Conservation (phyloP, 305 asterid genomes). For the Euphrasia arctica region DNA sequence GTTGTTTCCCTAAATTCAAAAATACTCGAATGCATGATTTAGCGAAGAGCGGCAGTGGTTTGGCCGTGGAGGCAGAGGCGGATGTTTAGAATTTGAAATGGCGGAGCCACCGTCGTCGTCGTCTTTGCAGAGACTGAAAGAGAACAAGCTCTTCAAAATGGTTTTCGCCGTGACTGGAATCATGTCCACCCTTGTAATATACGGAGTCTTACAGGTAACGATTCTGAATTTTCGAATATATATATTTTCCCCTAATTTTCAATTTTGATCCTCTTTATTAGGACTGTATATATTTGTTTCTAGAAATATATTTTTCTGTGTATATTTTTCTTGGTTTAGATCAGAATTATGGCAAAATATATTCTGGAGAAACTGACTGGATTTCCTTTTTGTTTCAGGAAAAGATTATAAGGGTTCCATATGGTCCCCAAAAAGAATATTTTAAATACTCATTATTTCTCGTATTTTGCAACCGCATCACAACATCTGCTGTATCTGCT, state of each 20-base stretch:
- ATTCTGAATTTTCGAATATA: neutral
- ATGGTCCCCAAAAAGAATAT: constrained; percentile 80
- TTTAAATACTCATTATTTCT: constrained; percentile 86
- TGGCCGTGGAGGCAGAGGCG: constrained; percentile 34
- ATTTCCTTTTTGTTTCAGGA: constrained; percentile 61
- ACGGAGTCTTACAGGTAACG: constrained; percentile 84
- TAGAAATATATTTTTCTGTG: neutral
- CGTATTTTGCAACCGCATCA: constrained; percentile 97
- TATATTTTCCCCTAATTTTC: too few species aligned
- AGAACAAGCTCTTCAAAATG: constrained; percentile 61
- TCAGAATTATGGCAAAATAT: neutral
- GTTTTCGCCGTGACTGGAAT: constrained; percentile 78
- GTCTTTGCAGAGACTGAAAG: constrained; percentile 42
- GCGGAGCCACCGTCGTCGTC: constrained; percentile 47
- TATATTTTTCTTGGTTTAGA: neutral
- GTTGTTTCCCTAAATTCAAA: too few species aligned
- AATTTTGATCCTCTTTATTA: neutral
- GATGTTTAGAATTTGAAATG: constrained; percentile 57
- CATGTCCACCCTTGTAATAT: constrained; percentile 83
- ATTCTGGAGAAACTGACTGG: neutral
- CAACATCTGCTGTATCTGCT: constrained; percentile 94
- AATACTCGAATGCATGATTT: constrained; percentile 2
- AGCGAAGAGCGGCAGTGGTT: constrained; percentile 14
- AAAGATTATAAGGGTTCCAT: constrained; percentile 96
- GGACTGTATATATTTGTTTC: neutral